Base-by-base conservation (phyloP, 75 land plant species). In the Larix kaempferi region DNA sequence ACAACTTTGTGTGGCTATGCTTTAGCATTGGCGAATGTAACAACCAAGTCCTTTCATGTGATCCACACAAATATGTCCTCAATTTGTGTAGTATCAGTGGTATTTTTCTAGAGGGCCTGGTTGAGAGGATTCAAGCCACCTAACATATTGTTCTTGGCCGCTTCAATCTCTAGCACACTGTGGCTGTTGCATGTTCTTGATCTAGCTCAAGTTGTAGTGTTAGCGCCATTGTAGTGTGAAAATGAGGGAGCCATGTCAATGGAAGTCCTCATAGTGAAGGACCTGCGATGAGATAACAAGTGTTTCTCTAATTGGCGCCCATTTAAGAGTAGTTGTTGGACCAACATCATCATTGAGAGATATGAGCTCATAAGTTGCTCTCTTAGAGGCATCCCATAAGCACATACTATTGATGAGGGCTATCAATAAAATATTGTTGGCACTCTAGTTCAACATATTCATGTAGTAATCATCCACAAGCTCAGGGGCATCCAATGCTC, bases 311-410 rank as follows among this genome's bases (percentile, higher is more conserved):
- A 29, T 29, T 29, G 33, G 33, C 1, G 33, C 33, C 1, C 33
- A 29, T 29, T 29, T 29, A 29, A 29, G 0, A 29, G 0, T 29
- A 29, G 33, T 29, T 29, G 33, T 29, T 29, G 33, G 1, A 1
- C 33, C 1, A 29, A 29, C 33, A 29, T 29, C 33, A 29, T 29
- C 33, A 29, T 29, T 1, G 1, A 29, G 33, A 29, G 33, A 29
- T 29, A 29, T 0, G 33, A 29, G 1, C 33, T 29, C 33, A 2
- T 83, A 79, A n/a, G 77, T 74, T 17, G 76, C 65, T 16, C 89
- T 78, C 21, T 77, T 60, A 7, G 83, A 76, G 7, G 90, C 92
- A 79, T 90, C 73, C 90, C 92, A 87, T 29, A 87, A 74, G 76
- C 83, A 88, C 14, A 87, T 82, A 13, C 86, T 81, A 66, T 75